Conservation (phyloP, 2,329 filamentous ascomycete species). For the Fusarium anguioides region DNA sequence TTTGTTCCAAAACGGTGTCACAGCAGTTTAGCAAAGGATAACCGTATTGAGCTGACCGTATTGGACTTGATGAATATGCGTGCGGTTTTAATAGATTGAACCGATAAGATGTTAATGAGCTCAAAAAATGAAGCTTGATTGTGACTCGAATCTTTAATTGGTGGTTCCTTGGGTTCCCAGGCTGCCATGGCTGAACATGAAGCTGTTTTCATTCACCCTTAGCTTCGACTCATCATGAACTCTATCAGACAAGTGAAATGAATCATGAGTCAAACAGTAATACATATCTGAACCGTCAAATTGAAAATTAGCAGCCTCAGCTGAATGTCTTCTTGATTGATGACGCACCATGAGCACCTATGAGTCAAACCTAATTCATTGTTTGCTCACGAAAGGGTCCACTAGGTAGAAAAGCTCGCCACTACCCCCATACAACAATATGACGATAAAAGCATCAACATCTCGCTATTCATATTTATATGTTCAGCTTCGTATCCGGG, state of each 20-base stretch:
- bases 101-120: not conserved
- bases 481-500: not conserved
- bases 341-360: constrained; percentile 36
- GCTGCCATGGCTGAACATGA: not conserved
- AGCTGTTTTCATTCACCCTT: not conserved
- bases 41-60: constrained; percentile 1
- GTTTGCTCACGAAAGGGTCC: constrained; percentile 35
- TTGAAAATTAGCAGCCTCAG: not conserved
- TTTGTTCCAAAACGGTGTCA: constrained; percentile 6
- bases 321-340: not conserved
- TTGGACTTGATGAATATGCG: not conserved
- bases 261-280: constrained; percentile 24
- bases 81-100: not conserved
- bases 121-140: not conserved
- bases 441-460: constrained; percentile 32
- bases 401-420: constrained; percentile 32
- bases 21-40: not conserved
- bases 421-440: constrained; percentile 24
- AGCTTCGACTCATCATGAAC: constrained; percentile 12
- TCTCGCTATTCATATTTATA: not conserved
- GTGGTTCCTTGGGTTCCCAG: not conserved
- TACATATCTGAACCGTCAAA: not conserved
- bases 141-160: not conserved
- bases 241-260: not conserved
- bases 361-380: no score